Evolutionary conservation across 2,329 filamentous ascomycete genomes (phyloP).

Genomic region (Chalaropsis thielavioides): DNA sequence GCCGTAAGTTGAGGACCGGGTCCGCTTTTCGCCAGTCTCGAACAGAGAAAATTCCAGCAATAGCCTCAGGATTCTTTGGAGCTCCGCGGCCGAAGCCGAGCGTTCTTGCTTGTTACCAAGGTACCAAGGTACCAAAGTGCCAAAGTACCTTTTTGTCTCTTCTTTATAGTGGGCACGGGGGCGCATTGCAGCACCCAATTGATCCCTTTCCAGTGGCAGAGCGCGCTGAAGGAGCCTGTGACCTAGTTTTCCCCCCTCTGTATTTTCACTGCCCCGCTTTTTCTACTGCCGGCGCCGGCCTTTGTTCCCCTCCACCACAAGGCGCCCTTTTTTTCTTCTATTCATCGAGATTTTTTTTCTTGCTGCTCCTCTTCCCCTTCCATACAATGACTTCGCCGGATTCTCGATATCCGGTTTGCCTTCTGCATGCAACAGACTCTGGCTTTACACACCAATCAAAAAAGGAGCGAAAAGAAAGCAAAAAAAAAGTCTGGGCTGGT

Average conservation of each 20-base stretch:
- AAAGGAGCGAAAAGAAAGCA: background rate
- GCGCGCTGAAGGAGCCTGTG: background rate
- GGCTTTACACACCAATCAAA: too few relatives aligned
- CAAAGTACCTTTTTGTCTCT: background rate
- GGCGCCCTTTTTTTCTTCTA: background rate
- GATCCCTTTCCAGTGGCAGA: background rate
- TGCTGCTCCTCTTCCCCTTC: background rate
- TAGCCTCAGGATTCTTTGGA: background rate
- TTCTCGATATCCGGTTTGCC: background rate
- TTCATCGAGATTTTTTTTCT: background rate
- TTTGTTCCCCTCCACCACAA: background rate
- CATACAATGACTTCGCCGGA: background rate
- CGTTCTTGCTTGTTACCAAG: too few relatives aligned
- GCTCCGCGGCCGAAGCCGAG: background rate
- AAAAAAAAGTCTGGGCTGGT: background rate
- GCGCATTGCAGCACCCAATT: background rate
- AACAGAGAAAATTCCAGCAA: background rate
- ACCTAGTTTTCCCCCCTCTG: background rate
- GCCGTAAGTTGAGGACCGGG: background rate
- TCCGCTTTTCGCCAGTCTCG: background rate
- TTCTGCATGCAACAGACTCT: background rate
- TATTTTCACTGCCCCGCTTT: background rate
- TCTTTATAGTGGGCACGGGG: background rate
- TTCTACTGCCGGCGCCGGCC: background rate
- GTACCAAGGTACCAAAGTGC: background rate